Conservation (phyloP, 2,329 filamentous ascomycete genomes). For the Ophiostoma sp. region DNA sequence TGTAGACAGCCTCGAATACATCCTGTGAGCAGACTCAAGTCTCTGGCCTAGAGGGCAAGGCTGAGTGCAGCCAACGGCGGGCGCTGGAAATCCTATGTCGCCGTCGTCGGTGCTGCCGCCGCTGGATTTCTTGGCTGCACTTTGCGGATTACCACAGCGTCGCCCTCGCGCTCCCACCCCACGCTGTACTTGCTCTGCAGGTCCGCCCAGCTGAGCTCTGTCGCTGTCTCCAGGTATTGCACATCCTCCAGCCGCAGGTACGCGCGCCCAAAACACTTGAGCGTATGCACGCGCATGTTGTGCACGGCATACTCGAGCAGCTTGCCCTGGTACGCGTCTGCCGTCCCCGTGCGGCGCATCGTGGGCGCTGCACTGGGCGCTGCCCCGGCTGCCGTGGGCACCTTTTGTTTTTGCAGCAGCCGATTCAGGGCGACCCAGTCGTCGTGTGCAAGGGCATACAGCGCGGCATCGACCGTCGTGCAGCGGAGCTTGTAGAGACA, state of each 20-base stretch:
- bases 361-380: background rate
- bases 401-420: slow-evolving; percentile 39
- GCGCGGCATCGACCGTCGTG: slow-evolving; percentile 60
- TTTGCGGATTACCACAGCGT: slow-evolving; percentile 66
- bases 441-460: slow-evolving; percentile 68
- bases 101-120: background rate
- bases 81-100: slow-evolving; percentile 1
- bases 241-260: slow-evolving; percentile 67
- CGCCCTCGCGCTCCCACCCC: slow-evolving; percentile 74
- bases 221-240: slow-evolving; percentile 61
- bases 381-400: too few relatives aligned
- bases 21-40: background rate
- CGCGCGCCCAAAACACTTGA: slow-evolving; percentile 79
- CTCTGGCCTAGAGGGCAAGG: background rate
- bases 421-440: slow-evolving; percentile 78
- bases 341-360: slow-evolving; percentile 34
- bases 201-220: slow-evolving; percentile 65
- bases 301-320: slow-evolving; percentile 78
- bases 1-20: background rate
- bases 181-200: slow-evolving; percentile 64
- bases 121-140: slow-evolving; percentile 22
- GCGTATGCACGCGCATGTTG: slow-evolving; percentile 64
- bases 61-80: background rate
- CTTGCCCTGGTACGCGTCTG: slow-evolving; percentile 73
- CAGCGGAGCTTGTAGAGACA: slow-evolving; percentile 58